These are phyloP conservation scores for Eutrema heterophyllum DNA, from an alignment of 345 rosid genomes.

Conservation along the genomic window DNA sequence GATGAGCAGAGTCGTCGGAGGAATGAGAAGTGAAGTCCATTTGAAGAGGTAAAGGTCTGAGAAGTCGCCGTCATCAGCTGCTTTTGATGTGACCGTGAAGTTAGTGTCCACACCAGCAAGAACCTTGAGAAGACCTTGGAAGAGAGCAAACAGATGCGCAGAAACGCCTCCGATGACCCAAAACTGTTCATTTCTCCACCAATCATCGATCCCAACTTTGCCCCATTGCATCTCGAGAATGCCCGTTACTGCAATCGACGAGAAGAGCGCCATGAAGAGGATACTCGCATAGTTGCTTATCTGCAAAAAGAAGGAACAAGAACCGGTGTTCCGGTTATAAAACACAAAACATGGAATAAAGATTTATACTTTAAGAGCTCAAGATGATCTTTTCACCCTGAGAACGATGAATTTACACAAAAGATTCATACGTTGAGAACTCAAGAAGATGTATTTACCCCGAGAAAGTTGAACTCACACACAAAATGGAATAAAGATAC, in stretches of 20 bases:
- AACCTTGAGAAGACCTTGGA: slow-evolving; percentile 95
- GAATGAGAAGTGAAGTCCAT: slow-evolving; percentile 89
- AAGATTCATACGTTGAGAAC: neutral
- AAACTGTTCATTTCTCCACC: slow-evolving; percentile 99
- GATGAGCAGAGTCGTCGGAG: slow-evolving; percentile 83
- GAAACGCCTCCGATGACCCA: slow-evolving; percentile 99
- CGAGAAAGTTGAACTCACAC: slow-evolving; percentile 72
- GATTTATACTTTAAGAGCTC: slow-evolving; percentile 7
- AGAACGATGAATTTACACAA: neutral
- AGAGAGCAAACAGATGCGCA: slow-evolving; percentile 86
- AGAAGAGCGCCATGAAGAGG: slow-evolving; percentile 81
- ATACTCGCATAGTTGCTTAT: slow-evolving; percentile 93
- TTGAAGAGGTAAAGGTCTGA: slow-evolving; percentile 96
- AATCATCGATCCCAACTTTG: slow-evolving; percentile 86
- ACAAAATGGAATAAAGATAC: neutral
- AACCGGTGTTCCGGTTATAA: neutral
- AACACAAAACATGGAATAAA: neutral
- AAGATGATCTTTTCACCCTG: neutral
- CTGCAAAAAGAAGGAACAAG: slow-evolving; percentile 39
- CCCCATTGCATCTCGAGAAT: slow-evolving; percentile 99
- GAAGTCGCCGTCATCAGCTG: slow-evolving; percentile 87
- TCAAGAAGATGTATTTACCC: slow-evolving; percentile 47
- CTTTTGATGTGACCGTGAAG: slow-evolving; percentile 95
- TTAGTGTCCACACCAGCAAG: slow-evolving; percentile 89
- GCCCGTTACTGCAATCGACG: slow-evolving; percentile 91